phyloP scores from a whole-genome alignment of 768 basidiomycete genomes.

The Trametes elegans region DNA sequence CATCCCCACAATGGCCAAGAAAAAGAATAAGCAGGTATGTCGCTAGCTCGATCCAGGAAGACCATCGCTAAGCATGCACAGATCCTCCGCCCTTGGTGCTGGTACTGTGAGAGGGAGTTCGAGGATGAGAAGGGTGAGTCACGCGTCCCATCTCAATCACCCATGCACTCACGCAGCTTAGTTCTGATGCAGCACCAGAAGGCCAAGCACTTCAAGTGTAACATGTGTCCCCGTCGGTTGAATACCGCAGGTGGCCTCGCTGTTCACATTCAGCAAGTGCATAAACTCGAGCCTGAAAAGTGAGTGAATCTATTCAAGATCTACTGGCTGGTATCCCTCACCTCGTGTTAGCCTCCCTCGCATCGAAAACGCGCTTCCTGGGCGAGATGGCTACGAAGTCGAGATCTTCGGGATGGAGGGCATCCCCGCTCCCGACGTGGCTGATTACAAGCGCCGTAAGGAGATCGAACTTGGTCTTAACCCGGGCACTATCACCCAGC shows the following conservation, averaged over 20 bases:
- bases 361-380: conserved; percentile 94
- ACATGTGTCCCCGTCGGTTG: conserved; percentile 89
- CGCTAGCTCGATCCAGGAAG: neutral
- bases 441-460: conserved; percentile 94
- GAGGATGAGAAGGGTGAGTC: conserved; percentile 95
- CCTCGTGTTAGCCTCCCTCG: conserved; percentile 80
- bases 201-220: conserved; percentile 99
- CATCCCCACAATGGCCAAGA: conserved; percentile 43
- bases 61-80: conserved; percentile 30
- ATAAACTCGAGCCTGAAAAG: conserved; percentile 95
- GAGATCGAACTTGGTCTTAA: conserved; percentile 89
- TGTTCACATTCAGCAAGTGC: conserved; percentile 98
- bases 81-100: conserved; percentile 93
- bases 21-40: conserved; percentile 51
- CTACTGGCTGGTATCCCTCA: too few relatives aligned
- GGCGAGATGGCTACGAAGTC: conserved; percentile 95
- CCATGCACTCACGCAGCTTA: conserved; percentile 29
- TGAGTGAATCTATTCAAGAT: too few relatives aligned
- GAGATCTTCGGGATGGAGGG: conserved; percentile 99
- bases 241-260: conserved; percentile 98
- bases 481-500: conserved; percentile 78
- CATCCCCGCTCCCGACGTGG: conserved; percentile 89
- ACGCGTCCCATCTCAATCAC: neutral
- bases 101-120: conserved; percentile 99
- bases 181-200: conserved; percentile 99